Percentiles rank a stretch among this genome's conserved stretches.
These are phyloP conservation scores for Trichocomaceae sp. DNA, from an alignment of 2,329 filamentous ascomycete species.

Conservation along the genomic window DNA sequence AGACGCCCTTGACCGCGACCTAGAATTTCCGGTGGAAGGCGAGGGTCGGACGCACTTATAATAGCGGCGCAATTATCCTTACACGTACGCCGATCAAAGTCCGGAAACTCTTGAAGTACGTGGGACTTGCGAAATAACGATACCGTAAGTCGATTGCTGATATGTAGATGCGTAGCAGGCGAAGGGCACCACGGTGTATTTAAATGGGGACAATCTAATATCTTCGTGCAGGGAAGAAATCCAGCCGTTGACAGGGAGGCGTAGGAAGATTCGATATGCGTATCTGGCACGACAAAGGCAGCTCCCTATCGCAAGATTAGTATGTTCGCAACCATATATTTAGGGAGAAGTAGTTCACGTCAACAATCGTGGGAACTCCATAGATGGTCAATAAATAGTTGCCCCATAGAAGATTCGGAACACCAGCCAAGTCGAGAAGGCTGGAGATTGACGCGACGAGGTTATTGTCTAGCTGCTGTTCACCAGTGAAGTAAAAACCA, in stretches of 20 bases:
- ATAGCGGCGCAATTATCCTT: constrained; percentile 5
- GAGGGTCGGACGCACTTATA: constrained; percentile 17
- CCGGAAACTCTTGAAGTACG: constrained; percentile 15
- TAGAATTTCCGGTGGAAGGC: constrained; percentile 14
- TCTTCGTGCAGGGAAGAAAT: constrained; percentile 16
- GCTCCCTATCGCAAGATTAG: constrained; percentile 12
- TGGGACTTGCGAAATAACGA: constrained; percentile 18
- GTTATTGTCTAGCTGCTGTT: constrained; percentile 12
- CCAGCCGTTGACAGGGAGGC: constrained; percentile 13
- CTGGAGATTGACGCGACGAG: constrained; percentile 19
- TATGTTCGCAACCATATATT: not conserved
- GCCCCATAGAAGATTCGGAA: constrained; percentile 25
- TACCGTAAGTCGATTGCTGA: constrained; percentile 15
- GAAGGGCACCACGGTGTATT: not conserved
- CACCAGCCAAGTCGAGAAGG: constrained; percentile 15
- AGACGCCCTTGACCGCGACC: constrained; percentile 17
- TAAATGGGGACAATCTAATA: constrained; percentile 11
- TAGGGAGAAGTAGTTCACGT: constrained; percentile 12
- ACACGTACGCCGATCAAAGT: not conserved
- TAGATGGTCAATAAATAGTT: constrained; percentile 26
- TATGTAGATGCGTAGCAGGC: constrained; percentile 16
- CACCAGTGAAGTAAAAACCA: constrained; percentile 9
- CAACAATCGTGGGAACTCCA: constrained; percentile 22
- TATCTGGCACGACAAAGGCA: constrained; percentile 17
- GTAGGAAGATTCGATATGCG: constrained; percentile 10